Evolutionary conservation across 1,284 basidiomycete genomes (phyloP), one percentile per base, ranked within the genome.

Genomic region (Lentinus polychrous): DNA sequence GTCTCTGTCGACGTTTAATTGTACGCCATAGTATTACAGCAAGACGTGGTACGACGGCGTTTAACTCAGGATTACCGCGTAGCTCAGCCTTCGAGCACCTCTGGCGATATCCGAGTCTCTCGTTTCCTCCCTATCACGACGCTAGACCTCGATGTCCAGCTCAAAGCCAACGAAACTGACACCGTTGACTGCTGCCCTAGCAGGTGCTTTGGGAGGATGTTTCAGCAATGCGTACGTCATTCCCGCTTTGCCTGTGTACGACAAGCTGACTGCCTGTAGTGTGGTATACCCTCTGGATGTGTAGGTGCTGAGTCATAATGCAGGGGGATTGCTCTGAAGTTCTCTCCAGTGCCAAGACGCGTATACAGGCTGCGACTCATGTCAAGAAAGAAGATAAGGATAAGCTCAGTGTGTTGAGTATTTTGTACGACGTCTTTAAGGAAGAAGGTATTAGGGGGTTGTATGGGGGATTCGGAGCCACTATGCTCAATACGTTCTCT

Each of bases 401-500:
- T 39, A 71, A 77, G 12, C 66, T 77, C n/a, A 79, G 79, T 6
- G 78, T 94, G 67, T 59, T 85, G 23, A 63, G 74, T 12, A 73
- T 94, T 49, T 65, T 94, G 27, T 55, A 83, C 48, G 72, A 77
- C 57, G 86, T 95, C 55, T 72, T 91, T 60, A 78, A 77, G 55
- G 81, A 82, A 53, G 91, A 96, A 56, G 94, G 94, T 0, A 57
- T 94, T 46, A 52, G 64, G 5, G 94, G 92, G 0, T 84, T 87
- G 62, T 99, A 97, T 72, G 83, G 86, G 52, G 96, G 96, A 3
- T 99, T 98, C 63, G 77, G 82, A 34, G 96, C 96, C n/a, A 97
- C 89, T 51, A 98, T 99, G 94, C 74, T 98, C 58, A 98, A 97
- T 32, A 94, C 91, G 1, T 98, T 98, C 66, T 93, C 89, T 37